A percentile compares a stretch with the other conserved stretches of the same genome.
Conservation (phyloP, 2,329 filamentous ascomycete genomes). For the Aspergillus phoenicis region DNA sequence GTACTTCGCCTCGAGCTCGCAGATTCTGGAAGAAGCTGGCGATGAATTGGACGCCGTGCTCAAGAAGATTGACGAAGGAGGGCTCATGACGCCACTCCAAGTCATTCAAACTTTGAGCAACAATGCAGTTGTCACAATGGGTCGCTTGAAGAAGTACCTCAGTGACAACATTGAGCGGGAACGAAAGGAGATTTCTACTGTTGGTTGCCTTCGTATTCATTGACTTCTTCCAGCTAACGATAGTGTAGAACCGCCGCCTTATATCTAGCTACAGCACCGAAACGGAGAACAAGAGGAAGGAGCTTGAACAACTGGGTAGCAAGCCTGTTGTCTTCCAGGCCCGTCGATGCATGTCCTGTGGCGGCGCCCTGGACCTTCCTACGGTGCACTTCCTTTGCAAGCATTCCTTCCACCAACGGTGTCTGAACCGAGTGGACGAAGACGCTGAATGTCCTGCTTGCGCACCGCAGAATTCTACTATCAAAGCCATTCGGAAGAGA, state of each 20-base stretch:
- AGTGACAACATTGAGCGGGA: conserved; percentile 86
- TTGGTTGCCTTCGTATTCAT: conserved; percentile 26
- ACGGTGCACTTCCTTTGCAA: conserved; percentile 96
- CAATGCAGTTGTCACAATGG: conserved; percentile 89
- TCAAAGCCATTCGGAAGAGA: conserved; percentile 79
- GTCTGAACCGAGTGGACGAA: conserved; percentile 69
- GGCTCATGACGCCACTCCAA: conserved; percentile 92
- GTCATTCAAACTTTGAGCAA: conserved; percentile 87
- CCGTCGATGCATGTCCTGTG: conserved; percentile 83
- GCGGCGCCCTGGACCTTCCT: conserved; percentile 76
- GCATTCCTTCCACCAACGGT: conserved; percentile 93
- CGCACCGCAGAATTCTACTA: conserved; percentile 79
- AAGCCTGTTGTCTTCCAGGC: conserved; percentile 90
- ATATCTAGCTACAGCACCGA: conserved; percentile 83
- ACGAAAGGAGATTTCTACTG: conserved; percentile 75
- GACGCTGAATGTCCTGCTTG: conserved; percentile 84
- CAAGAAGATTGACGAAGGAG: conserved; percentile 82
- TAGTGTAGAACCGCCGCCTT: conserved; percentile 69
- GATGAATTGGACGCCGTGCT: conserved; percentile 81
- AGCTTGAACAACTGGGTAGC: conserved; percentile 73
- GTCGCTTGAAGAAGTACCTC: conserved; percentile 92
- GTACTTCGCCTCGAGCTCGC: conserved; percentile 85
- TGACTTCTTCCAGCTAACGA: conserved; percentile 19
- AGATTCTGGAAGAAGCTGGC: conserved; percentile 81
- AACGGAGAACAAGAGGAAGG: conserved; percentile 75